Conservation (phyloP, 2,329 filamentous ascomycete genomes). For the Aspergillus sclerotialis region DNA sequence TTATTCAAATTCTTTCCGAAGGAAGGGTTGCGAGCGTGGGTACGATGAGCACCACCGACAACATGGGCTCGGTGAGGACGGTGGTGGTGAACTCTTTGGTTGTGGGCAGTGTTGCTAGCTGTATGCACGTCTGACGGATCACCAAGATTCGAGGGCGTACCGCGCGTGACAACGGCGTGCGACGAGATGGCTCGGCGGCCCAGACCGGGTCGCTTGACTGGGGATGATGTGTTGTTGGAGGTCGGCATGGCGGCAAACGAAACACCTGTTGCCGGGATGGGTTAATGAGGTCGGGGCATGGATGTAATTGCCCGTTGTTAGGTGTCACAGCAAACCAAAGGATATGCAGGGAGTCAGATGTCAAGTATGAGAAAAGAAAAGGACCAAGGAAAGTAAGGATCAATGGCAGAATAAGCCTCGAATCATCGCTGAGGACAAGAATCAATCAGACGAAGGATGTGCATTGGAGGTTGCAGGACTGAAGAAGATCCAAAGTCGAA, state of each 20-base stretch:
- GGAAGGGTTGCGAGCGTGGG: constrained; percentile 37
- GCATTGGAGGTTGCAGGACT: too few species aligned
- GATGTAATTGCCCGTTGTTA: not conserved
- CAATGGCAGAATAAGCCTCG: not conserved
- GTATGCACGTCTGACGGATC: constrained; percentile 23
- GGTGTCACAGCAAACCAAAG: not conserved
- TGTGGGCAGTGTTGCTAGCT: constrained; percentile 15
- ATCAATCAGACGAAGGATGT: too few species aligned
- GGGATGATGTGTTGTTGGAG: constrained; percentile 26
- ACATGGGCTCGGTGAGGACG: constrained; percentile 36
- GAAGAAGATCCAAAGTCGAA: too few species aligned
- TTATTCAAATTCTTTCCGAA: constrained; percentile 39
- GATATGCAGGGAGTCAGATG: not conserved
- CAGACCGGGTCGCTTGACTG: constrained; percentile 34
- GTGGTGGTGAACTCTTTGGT: constrained; percentile 24
- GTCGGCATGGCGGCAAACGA: constrained; percentile 14
- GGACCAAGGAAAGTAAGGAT: not conserved
- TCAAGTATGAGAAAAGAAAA: not conserved
- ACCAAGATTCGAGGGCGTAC: constrained; percentile 21
- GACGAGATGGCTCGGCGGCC: constrained; percentile 35
- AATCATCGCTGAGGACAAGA: too few species aligned
- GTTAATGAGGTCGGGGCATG: not conserved
- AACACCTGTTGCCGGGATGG: not conserved
- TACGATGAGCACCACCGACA: constrained; percentile 33
- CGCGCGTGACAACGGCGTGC: constrained; percentile 32